phyloP scores from a whole-genome alignment of 306 rosid species.

The Pterocarpus macrocarpus region DNA sequence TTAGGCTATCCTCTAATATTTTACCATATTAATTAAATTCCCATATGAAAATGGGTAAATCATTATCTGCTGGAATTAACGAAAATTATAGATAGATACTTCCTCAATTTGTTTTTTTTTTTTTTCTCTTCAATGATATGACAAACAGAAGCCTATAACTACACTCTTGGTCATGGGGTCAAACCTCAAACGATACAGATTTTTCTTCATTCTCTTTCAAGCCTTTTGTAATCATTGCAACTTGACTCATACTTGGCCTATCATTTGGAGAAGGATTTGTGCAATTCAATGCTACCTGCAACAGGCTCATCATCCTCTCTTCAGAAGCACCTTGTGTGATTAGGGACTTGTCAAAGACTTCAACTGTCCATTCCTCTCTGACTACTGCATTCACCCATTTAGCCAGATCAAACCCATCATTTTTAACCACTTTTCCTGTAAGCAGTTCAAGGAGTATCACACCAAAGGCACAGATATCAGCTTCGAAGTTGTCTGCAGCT shows the following conservation, averaged over 20 bases:
- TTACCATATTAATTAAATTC: not conserved
- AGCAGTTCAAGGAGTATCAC: constrained; percentile 78
- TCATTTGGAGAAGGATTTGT: constrained; percentile 57
- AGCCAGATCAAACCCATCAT: constrained; percentile 68
- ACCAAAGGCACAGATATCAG: constrained; percentile 70
- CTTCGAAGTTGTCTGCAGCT: constrained; percentile 53
- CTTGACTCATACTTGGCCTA: constrained; percentile 63
- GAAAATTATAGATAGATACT: not conserved
- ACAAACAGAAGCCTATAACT: not conserved
- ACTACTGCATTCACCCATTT: constrained; percentile 73
- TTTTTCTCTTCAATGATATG: not conserved
- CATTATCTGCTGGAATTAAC: not conserved
- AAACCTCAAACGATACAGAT: constrained; percentile 53
- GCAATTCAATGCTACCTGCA: constrained; percentile 71
- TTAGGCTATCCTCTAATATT: not conserved
- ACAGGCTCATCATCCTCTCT: constrained; percentile 76
- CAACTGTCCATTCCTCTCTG: constrained; percentile 77
- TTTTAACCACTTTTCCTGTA: constrained; percentile 71
- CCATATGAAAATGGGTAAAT: not conserved
- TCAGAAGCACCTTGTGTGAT: constrained; percentile 67
- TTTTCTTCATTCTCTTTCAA: constrained; percentile 69
- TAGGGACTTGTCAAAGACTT: constrained; percentile 66
- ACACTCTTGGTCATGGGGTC: constrained; percentile 23
- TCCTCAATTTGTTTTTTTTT: not conserved
- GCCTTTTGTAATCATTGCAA: constrained; percentile 55